A percentile compares a stretch with the other conserved stretches of the same genome.
Conservation (phyloP, 441 rosid species). For the Mallotus japonicus region DNA sequence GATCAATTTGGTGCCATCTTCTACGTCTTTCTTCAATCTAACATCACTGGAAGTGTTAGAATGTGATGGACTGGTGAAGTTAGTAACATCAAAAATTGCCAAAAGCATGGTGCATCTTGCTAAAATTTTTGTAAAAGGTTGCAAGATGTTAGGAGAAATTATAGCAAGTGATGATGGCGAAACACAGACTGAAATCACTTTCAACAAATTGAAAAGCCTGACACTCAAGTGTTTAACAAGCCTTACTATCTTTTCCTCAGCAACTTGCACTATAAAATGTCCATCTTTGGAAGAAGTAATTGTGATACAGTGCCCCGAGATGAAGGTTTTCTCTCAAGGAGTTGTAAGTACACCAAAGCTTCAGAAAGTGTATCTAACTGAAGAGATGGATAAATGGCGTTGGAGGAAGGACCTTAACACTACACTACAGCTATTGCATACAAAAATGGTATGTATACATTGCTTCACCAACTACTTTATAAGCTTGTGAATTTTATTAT, state of each 20-base stretch:
- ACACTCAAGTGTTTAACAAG: constrained; percentile 10
- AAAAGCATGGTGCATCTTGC: constrained; percentile 10
- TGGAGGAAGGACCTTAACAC: not conserved
- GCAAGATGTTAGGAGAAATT: constrained; percentile 1
- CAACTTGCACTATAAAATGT: constrained; percentile 11
- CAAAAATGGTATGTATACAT: not conserved
- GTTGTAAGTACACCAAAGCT: not conserved
- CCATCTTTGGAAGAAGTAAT: constrained; percentile 4
- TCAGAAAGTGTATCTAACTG: not conserved
- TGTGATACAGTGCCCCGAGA: constrained; percentile 23
- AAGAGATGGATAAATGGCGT: not conserved
- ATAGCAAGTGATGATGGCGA: constrained; percentile 4
- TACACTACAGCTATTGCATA: constrained; percentile 5
- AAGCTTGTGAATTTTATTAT: too few relatives aligned
- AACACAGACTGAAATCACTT: constrained; percentile 4
- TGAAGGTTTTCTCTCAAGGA: constrained; percentile 18
- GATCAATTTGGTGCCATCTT: constrained; percentile 12
- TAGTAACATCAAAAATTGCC: constrained; percentile 20
- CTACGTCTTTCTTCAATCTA: constrained; percentile 1
- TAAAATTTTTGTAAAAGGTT: not conserved
- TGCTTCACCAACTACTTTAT: too few relatives aligned
- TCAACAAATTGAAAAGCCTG: constrained; percentile 7
- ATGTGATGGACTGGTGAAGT: constrained; percentile 13
- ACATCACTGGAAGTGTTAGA: not conserved
- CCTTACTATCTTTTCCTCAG: constrained; percentile 24